Evolutionary conservation across 2,329 filamentous ascomycete species (phyloP), one percentile per base, ranked within the genome.

Genomic region (Alternaria sp.): DNA sequence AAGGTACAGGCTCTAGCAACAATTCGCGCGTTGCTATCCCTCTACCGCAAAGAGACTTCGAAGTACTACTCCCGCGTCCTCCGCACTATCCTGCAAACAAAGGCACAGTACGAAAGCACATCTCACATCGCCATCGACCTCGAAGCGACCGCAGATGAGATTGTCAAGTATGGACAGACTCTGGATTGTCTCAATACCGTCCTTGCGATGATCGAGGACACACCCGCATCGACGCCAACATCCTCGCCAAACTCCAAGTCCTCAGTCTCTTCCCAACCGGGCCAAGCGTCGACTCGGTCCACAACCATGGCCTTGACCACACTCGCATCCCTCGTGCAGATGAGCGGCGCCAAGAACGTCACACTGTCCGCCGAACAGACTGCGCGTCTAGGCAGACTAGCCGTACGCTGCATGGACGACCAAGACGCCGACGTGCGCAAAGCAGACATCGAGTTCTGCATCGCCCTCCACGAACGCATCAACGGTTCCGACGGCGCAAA

Each of bases 401-500:
- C 81, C 5, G 78, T 82, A 9, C 69, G 72, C 26, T 78, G 73
- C 62, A 69, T 81, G 66, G 73, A 79, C 32, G 78, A 80, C 49
- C 73, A 74, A 19, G 79, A 83, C 47, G 76, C 79, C 13, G 79
- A 82, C 61, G 78, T 82, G 3, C 69, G 80, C 44, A 91, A 93
- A 85, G 91, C 92, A 64, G 90, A 91, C n/a, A 90, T 93, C 49
- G 89, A 92, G 75, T 84, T 93, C n/a, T 93, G 91, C 71, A 89
- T 93, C 25, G 88, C 89, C 62, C 80, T 93, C 64, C 90, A 93
- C 75, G 83, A 85, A 50, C 71, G 74, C 8, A 77, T 78, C 43
- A 70, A 65, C 6, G 68, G 67, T 0, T 58, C 68, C 4, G 78
- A 73, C 4, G 75, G 68, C 13, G 78, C 79, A 32, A 78, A 80